Percentiles rank a stretch among this genome's conserved stretches.
phyloP scores from a whole-genome alignment of 495 filamentous ascomycete genomes.

The Penicillium flavigenum region DNA sequence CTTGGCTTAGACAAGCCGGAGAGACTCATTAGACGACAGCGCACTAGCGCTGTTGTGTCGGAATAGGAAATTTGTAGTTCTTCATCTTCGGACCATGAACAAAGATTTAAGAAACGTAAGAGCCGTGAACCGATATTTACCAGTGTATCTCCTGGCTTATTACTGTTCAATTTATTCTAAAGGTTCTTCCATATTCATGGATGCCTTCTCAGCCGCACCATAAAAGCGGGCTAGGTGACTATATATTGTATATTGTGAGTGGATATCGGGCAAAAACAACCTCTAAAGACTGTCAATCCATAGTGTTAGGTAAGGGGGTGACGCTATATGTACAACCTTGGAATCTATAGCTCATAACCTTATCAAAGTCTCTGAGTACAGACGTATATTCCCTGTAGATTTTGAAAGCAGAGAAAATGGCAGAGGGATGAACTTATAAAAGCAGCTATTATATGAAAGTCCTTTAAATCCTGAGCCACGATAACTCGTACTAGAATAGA shows the following conservation, averaged over 20 bases:
- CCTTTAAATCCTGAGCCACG: background rate
- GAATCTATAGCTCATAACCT: background rate
- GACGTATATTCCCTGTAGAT: background rate
- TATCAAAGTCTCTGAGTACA: background rate
- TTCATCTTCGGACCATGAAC: too few relatives aligned
- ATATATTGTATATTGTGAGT: background rate
- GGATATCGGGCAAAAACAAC: background rate
- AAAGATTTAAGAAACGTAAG: background rate
- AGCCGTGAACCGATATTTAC: too few relatives aligned
- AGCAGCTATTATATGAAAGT: background rate
- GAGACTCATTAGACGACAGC: too few relatives aligned
- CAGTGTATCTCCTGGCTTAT: too few relatives aligned
- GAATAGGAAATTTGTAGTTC: too few relatives aligned
- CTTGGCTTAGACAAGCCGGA: too few relatives aligned
- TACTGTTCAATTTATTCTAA: too few relatives aligned
- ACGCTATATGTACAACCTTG: background rate
- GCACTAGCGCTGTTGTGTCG: too few relatives aligned
- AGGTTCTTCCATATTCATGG: too few relatives aligned
- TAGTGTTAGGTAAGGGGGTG: background rate
- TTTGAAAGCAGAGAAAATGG: background rate
- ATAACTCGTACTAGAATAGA: background rate
- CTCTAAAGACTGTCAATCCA: background rate
- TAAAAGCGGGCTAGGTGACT: background rate
- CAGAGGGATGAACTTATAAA: background rate
- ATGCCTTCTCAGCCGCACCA: background rate